These are phyloP conservation scores for Brassica incana DNA, from an alignment of 345 rosid species.

Conservation along the genomic window DNA sequence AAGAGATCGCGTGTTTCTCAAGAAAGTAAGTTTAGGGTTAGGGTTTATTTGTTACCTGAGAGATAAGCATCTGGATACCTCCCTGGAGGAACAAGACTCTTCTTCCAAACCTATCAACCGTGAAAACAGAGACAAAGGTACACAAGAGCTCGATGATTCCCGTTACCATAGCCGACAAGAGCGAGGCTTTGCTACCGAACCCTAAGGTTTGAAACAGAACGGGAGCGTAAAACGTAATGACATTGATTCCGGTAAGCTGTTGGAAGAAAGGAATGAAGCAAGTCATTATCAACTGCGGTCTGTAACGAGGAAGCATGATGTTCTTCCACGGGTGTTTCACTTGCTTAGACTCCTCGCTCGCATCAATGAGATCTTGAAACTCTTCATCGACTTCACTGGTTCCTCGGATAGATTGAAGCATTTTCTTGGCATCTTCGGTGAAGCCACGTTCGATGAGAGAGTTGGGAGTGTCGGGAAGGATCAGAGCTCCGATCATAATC, in stretches of 20 bases:
- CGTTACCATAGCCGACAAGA: slow-evolving; percentile 64
- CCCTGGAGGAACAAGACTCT: slow-evolving; percentile 70
- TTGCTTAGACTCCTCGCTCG: slow-evolving; percentile 59
- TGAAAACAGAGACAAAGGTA: slow-evolving; percentile 56
- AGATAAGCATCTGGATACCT: slow-evolving; percentile 65
- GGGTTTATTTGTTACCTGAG: slow-evolving; percentile 53
- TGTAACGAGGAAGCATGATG: slow-evolving; percentile 50
- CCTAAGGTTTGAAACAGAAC: slow-evolving; percentile 75
- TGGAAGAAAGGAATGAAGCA: slow-evolving; percentile 66
- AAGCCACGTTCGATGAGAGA: slow-evolving; percentile 72
- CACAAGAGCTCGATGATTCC: slow-evolving; percentile 66
- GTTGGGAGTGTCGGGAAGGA: slow-evolving; percentile 78
- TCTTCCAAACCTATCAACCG: slow-evolving; percentile 65
- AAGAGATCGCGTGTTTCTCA: background rate
- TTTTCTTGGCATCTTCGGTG: slow-evolving; percentile 54
- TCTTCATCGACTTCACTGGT: slow-evolving; percentile 56
- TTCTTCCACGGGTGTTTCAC: slow-evolving; percentile 70
- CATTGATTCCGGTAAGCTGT: slow-evolving; percentile 76
- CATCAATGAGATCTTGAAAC: slow-evolving; percentile 60
- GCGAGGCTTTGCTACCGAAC: slow-evolving; percentile 67
- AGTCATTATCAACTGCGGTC: slow-evolving; percentile 64
- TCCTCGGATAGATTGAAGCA: slow-evolving; percentile 62
- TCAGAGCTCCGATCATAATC: slow-evolving; percentile 61
- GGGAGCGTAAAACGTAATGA: slow-evolving; percentile 75
- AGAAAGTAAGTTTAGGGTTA: slow-evolving; percentile 15